Evolutionary conservation across 495 filamentous ascomycete species (phyloP), one percentile per base, ranked within the genome.

Genomic region (Clohesyomyces aquaticus): DNA sequence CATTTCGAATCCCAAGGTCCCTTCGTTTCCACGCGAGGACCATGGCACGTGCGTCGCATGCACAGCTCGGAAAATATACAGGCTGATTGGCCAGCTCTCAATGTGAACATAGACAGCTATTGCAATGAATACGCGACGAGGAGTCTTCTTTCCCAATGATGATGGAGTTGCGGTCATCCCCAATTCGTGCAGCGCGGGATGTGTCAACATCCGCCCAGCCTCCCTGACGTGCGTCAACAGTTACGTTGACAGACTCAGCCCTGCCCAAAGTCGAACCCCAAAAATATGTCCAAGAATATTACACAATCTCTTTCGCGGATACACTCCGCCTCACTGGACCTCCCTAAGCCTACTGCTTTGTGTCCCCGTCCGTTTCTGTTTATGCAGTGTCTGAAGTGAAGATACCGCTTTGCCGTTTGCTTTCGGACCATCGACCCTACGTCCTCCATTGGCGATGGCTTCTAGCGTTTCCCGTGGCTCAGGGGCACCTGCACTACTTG

Each of bases 271-370:
- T n/a, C n/a, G n/a, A n/a, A n/a, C n/a, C n/a, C n/a, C 32, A 38
- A 14, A 14, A 6, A 38, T 6, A 38, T 38, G 32, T 38, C 32
- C 6, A 6, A 14, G 14, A 38, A 14, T 14, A 6, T 14, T 6
- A 14, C 32, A 6, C 32, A 38, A 6, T 38, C 32, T 38, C 32
- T 38, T 6, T 14, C 6, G 14, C 14, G 14, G 32, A 56, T 2
- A 4, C 4, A 14, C 18, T 19, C 21, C n/a, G 4, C 26, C 22
- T 32, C 19, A 69, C 11, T 55, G 56, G 4, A 69, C 66, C 27
- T 69, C 61, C 28, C 66, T 49, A 0, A 69, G 58, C 29, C 49
- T 61, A 43, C 66, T 69, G 0, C 61, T 53, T 8, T 48, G 56
- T 18, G 64, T 12, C 14, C 47, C 43, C 1, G 27, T 26, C 18